These are phyloP conservation scores for Metarhizium humberi DNA, from an alignment of 2,329 filamentous ascomycete genomes.

Conservation along the genomic window DNA sequence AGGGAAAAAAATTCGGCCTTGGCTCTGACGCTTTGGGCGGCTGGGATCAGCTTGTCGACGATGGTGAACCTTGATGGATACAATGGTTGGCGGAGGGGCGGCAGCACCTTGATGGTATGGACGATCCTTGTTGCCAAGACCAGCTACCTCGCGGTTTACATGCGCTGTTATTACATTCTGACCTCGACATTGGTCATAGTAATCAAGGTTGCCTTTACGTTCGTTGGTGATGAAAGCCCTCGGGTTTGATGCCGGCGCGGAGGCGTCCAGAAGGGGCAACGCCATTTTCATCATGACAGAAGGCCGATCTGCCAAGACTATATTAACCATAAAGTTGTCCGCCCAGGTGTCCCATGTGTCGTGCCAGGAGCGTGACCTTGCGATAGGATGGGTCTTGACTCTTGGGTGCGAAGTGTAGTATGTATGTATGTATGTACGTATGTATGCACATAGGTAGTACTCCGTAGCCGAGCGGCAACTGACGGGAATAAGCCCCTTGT, in stretches of 20 bases:
- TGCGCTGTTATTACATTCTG: neutral
- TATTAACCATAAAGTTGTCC: neutral
- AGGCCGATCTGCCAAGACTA: neutral
- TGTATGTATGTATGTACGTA: too few species aligned
- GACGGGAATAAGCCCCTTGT: too few species aligned
- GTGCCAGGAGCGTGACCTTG: too few species aligned
- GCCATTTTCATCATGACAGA: neutral
- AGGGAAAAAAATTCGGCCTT: too few species aligned
- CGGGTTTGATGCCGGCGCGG: neutral
- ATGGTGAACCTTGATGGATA: slow-evolving; percentile 8
- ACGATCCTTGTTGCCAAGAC: slow-evolving; percentile 3
- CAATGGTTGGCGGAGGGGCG: neutral
- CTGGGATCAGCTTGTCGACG: neutral
- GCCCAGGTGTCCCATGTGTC: neutral
- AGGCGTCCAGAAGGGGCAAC: neutral
- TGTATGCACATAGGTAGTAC: too few species aligned
- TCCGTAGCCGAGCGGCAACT: too few species aligned
- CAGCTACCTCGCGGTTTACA: neutral
- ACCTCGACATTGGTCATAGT: neutral
- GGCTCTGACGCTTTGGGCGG: neutral
- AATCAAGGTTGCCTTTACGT: too few species aligned
- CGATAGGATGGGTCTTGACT: neutral
- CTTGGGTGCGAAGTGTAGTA: neutral
- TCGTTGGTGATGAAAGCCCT: neutral
- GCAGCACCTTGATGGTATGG: neutral